A percentile compares a stretch with the other conserved stretches of the same genome.
Conservation (phyloP, 352 stramenopile genomes). For the Phytophthora parvispora region DNA sequence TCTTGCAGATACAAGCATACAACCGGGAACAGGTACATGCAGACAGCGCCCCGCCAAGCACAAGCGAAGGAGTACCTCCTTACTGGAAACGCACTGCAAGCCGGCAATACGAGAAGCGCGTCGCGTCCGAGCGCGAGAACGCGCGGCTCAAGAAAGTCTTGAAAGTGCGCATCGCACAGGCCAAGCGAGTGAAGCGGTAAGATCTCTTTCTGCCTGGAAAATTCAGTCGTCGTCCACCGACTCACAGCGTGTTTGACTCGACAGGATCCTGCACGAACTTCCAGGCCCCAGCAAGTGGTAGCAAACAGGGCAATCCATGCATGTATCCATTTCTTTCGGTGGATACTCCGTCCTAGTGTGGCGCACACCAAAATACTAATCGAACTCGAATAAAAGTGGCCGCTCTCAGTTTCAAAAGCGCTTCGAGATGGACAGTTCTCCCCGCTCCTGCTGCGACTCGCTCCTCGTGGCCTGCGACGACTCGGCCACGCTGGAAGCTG, state of each 20-base stretch:
- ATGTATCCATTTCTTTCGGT: background rate
- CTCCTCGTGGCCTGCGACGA: constrained; percentile 26
- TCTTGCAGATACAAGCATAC: background rate
- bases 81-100: too few relatives aligned
- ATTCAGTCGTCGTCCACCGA: background rate
- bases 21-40: too few relatives aligned
- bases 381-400: background rate
- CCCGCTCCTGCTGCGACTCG: background rate
- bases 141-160: too few relatives aligned
- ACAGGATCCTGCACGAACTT: background rate
- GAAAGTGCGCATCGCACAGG: too few relatives aligned
- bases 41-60: too few relatives aligned
- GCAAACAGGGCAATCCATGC: background rate
- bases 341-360: background rate
- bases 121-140: too few relatives aligned
- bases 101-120: background rate
- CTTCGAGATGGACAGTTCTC: constrained; percentile 8
- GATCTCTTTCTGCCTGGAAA: background rate
- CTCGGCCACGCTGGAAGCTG: constrained; percentile 22
- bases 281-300: background rate
- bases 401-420: background rate
- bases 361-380: background rate
- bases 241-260: background rate
- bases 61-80: too few relatives aligned
- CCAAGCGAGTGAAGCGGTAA: too few relatives aligned